Evolutionary conservation across 805 yeast species (phyloP), one percentile per base, ranked within the genome.

Genomic region (Starmerella floris): DNA sequence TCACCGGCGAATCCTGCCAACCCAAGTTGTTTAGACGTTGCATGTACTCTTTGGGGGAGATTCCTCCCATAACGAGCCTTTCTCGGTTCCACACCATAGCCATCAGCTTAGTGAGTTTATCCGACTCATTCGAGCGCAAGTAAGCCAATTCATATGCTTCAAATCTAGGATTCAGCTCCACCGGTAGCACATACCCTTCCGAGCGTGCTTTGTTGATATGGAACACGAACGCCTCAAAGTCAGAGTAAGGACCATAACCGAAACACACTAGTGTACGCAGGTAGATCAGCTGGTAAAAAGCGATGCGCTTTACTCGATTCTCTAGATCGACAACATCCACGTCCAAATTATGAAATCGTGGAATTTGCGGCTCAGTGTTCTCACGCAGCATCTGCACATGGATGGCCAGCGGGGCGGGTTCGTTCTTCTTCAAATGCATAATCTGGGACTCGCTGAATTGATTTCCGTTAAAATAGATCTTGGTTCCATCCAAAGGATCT

Each of bases 1-100:
- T 31, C 15, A 45, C 30, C 1, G 43, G 45, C 20, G 45, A 36
- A 31, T 48, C 47, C 16, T 35, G 31, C 51, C 51, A 48, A 8
- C 51, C 51, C 15, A 43, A 33, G 20, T 13, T 28, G 15, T 38
- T 40, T 13, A 43, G 35, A 2, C 22, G 21, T 6, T 27, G 30
- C 25, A 30, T 30, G 42, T 46, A 49, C 19, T 43, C 39, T 13
- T 42, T 44, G 4, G 40, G 39, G 28, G 44, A 27, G 33, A 37
- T 36, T 9, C 46, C 40, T 13, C 51, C 52, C 11, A 31, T 22
- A 20, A 39, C 30, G 20, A 47, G 35, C 11, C 52, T 45, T 37
- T 49, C 51, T n/a, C 48, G 47, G 30, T 43, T 42, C 52, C 52
- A 49, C 30, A 41, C 48, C 23, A 49, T 20, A 9, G 31, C 30